Conservation (phyloP, 345 rosid species). For the rapeseed (Brassica napus) region Da-Ae NC_063434.1:20396501-20397000, state of each 20-base stretch:
- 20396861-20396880: not conserved
- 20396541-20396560: not conserved
- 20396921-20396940: not conserved
- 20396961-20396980: not conserved
- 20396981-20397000: not conserved
- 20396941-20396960: conserved; percentile 15
- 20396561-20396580: not conserved
- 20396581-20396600: not conserved
- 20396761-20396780: not conserved
- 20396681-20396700: not conserved
- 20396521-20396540: not conserved
- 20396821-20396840: not conserved
- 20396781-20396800: not conserved
- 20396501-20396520: not conserved
- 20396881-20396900: not conserved
- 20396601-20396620: not conserved
- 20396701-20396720: not conserved
- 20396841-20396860: not conserved
- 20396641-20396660: not conserved
- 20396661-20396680: not conserved
- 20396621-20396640: not conserved
- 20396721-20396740: not conserved
- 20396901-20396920: not conserved
- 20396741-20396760: not conserved
- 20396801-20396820: not conserved